Conservation (phyloP, 2,329 filamentous ascomycete species). For the Phyllosticta citribraziliensis region DNA sequence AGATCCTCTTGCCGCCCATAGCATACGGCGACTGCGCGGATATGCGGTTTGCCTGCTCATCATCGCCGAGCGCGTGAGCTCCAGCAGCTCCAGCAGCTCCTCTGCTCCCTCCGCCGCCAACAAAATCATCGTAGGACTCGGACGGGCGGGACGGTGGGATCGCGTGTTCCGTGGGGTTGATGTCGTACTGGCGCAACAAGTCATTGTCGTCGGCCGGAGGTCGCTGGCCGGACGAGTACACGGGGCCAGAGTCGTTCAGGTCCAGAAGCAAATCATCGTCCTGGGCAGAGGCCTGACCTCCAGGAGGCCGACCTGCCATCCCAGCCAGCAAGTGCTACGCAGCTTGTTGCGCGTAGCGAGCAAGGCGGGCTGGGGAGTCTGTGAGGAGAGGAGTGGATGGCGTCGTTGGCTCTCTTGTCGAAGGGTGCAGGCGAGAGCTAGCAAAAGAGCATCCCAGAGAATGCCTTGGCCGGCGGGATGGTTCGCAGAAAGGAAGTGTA, state of each 20-base stretch:
- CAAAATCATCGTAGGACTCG: conserved; percentile 89
- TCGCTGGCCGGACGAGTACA: conserved; percentile 66
- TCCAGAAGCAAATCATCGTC: conserved; percentile 56
- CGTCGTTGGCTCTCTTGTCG: background rate
- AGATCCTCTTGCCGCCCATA: conserved; percentile 34
- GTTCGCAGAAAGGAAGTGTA: background rate
- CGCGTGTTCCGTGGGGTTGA: conserved; percentile 53
- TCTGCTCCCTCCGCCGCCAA: conserved; percentile 53
- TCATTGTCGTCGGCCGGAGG: conserved; percentile 76
- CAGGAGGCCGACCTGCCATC: conserved; percentile 47
- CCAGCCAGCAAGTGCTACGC: conserved; percentile 18
- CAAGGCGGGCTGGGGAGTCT: conserved; percentile 1
- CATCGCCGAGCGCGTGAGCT: conserved; percentile 26
- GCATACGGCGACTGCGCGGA: conserved; percentile 27
- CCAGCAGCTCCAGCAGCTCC: conserved; percentile 36
- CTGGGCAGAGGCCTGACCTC: conserved; percentile 36
- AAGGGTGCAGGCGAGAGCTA: background rate
- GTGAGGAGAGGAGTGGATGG: background rate
- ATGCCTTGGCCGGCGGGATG: background rate
- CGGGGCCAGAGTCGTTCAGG: conserved; percentile 58
- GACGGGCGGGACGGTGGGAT: conserved; percentile 63
- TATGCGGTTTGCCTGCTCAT: conserved; percentile 17
- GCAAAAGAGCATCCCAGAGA: background rate
- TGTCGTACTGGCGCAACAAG: conserved; percentile 63
- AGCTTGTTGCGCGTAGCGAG: background rate